phyloP scores from a whole-genome alignment of 768 basidiomycete species.

The Termitomyces sp. region DNA sequence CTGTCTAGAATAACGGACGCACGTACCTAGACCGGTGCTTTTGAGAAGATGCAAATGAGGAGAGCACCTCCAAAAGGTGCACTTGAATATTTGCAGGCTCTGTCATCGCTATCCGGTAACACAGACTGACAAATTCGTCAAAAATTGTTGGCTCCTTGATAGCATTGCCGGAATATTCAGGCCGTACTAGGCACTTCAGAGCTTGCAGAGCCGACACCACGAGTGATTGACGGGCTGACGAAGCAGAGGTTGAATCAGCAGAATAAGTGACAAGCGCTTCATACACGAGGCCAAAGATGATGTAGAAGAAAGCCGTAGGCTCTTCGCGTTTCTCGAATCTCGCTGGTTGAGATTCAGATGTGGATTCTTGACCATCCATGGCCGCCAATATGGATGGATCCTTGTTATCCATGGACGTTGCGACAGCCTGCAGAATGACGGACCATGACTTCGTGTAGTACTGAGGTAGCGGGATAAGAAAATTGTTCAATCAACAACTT shows the following conservation, averaged over 20 bases:
- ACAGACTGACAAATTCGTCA: conserved; percentile 85
- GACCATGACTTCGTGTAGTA: conserved; percentile 86
- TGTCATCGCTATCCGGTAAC: conserved; percentile 87
- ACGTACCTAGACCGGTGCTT: conserved; percentile 19
- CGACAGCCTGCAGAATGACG: conserved; percentile 80
- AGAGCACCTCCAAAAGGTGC: conserved; percentile 67
- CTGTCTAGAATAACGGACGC: conserved; percentile 1
- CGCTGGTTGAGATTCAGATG: conserved; percentile 19
- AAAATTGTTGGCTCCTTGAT: conserved; percentile 81
- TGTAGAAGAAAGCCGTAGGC: conserved; percentile 80
- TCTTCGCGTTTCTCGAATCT: conserved; percentile 41
- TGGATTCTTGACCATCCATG: conserved; percentile 69
- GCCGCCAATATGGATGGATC: conserved; percentile 72
- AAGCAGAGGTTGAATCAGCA: conserved; percentile 46
- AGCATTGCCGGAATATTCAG: conserved; percentile 77
- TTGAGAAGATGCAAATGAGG: conserved; percentile 49
- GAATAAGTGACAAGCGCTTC: conserved; percentile 75
- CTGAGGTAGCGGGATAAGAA: conserved; percentile 34
- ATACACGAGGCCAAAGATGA: conserved; percentile 91
- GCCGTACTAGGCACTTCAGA: conserved; percentile 74
- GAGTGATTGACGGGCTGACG: conserved; percentile 39
- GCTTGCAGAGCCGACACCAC: conserved; percentile 68
- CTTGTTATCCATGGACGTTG: conserved; percentile 66
- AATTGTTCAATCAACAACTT: not conserved
- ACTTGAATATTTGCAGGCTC: conserved; percentile 71